These are phyloP conservation scores for Penicillium waksmanii DNA, from an alignment of 495 filamentous ascomycete genomes.

Conservation along the genomic window DNA sequence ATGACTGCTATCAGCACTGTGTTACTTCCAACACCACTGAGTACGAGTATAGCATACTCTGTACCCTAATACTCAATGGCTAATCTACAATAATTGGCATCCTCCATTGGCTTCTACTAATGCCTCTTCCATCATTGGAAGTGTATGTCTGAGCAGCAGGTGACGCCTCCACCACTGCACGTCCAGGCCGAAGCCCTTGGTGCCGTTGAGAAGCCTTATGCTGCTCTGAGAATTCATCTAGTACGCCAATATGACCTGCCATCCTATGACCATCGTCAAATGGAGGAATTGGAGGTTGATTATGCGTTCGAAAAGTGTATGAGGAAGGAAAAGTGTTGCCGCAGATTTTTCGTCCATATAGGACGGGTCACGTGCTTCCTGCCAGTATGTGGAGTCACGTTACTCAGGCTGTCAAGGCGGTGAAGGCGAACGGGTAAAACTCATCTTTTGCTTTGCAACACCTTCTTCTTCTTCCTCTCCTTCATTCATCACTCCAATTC, in stretches of 20 bases:
- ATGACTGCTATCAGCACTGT: no score
- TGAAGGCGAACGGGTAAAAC: not conserved
- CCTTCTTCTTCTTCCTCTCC: not conserved
- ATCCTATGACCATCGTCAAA: conserved; percentile 38
- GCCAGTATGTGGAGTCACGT: conserved; percentile 14
- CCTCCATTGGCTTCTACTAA: not conserved
- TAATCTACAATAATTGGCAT: not conserved
- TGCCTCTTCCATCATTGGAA: not conserved
- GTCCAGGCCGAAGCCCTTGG: conserved; percentile 27
- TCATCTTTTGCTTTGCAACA: not conserved
- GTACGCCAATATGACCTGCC: conserved; percentile 60
- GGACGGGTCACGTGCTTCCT: conserved; percentile 24
- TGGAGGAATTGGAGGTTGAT: conserved; percentile 55
- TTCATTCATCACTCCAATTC: not conserved
- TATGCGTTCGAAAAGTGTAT: conserved; percentile 57
- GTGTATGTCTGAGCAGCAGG: conserved; percentile 46
- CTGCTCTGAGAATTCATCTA: conserved; percentile 39
- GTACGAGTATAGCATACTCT: not conserved
- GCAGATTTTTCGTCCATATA: conserved; percentile 27
- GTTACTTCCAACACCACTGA: no score
- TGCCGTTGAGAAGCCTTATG: conserved; percentile 42
- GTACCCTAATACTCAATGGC: not conserved
- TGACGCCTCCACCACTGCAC: conserved; percentile 47
- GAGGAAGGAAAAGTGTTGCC: conserved; percentile 28
- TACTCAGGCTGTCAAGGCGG: not conserved